Percentiles rank a stretch among this genome's conserved stretches.
These are phyloP conservation scores for Dipodascus geniculatus DNA, from an alignment of 805 yeast species.

Conservation along the genomic window DNA sequence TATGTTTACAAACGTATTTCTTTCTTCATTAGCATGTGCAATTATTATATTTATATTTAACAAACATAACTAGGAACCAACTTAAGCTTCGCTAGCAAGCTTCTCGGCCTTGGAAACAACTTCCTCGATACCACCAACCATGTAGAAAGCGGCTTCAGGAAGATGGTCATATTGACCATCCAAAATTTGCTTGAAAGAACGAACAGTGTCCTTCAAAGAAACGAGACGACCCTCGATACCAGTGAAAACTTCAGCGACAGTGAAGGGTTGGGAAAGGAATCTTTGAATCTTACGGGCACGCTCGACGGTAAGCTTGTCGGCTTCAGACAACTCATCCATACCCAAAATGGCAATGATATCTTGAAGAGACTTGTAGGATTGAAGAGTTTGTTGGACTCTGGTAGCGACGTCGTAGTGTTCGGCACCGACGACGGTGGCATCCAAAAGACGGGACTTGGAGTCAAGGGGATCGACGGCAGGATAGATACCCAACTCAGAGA, in stretches of 20 bases:
- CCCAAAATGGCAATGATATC: slow-evolving; percentile 99
- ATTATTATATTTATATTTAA: too few relatives aligned
- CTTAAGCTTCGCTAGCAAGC: slow-evolving; percentile 66
- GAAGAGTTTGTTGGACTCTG: slow-evolving; percentile 93
- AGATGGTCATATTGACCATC: slow-evolving; percentile 98
- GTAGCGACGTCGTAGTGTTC: slow-evolving; percentile 97
- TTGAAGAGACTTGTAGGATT: slow-evolving; percentile 98
- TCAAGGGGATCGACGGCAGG: slow-evolving; percentile 99
- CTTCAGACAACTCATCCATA: slow-evolving; percentile 99
- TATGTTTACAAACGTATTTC: neutral
- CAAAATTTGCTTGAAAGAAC: slow-evolving; percentile 92
- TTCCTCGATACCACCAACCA: slow-evolving; percentile 99
- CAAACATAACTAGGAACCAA: neutral
- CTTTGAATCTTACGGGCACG: slow-evolving; percentile 99
- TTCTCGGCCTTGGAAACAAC: slow-evolving; percentile 98
- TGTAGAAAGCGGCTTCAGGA: slow-evolving; percentile 99
- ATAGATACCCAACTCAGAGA: slow-evolving; percentile 99
- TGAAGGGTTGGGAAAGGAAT: slow-evolving; percentile 99
- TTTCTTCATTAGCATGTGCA: slow-evolving; percentile 1
- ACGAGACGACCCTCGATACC: slow-evolving; percentile 98
- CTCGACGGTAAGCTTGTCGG: slow-evolving; percentile 98
- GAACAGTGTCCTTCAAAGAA: slow-evolving; percentile 88
- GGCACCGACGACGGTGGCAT: slow-evolving; percentile 93
- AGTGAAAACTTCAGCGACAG: slow-evolving; percentile 99
- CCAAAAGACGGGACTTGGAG: slow-evolving; percentile 97